A percentile compares a stretch with the other conserved stretches of the same genome.
Evolutionary conservation across 106 monocot species (phyloP).

Genomic region (Dendrobium nobile): DNA sequence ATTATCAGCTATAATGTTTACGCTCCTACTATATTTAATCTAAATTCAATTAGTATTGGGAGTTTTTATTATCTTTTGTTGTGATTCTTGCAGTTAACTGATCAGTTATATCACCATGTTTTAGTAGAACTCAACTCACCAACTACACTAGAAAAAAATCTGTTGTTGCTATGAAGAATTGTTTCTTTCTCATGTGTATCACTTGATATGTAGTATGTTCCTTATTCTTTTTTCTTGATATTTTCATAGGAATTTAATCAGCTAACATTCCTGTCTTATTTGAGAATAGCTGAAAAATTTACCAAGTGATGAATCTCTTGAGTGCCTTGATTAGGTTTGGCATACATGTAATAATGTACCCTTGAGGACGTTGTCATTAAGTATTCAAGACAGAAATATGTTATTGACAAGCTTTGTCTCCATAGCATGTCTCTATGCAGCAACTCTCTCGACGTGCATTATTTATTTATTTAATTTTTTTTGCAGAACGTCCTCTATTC

Average conservation of each 20-base stretch:
- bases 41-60: not conserved
- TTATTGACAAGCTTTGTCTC: not conserved
- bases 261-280: not conserved
- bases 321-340: not conserved
- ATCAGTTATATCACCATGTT: not conserved
- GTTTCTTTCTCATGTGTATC: not conserved
- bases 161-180: not conserved
- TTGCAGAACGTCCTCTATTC: not conserved
- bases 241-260: not conserved
- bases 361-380: not conserved
- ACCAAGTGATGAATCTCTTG: not conserved
- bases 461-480: not conserved
- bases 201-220: not conserved
- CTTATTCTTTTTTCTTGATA: not conserved
- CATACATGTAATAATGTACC: not conserved
- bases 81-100: not conserved
- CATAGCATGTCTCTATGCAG: not conserved
- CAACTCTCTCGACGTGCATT: not conserved
- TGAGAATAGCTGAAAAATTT: not conserved
- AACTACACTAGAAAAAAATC: not conserved
- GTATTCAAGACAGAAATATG: not conserved
- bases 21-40: not conserved
- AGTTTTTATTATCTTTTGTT: not conserved
- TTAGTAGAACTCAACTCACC: not conserved
- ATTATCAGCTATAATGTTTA: not conserved